Base-by-base conservation (phyloP, 2,329 filamentous ascomycete genomes). In the Macrophomina phaseolina region DNA sequence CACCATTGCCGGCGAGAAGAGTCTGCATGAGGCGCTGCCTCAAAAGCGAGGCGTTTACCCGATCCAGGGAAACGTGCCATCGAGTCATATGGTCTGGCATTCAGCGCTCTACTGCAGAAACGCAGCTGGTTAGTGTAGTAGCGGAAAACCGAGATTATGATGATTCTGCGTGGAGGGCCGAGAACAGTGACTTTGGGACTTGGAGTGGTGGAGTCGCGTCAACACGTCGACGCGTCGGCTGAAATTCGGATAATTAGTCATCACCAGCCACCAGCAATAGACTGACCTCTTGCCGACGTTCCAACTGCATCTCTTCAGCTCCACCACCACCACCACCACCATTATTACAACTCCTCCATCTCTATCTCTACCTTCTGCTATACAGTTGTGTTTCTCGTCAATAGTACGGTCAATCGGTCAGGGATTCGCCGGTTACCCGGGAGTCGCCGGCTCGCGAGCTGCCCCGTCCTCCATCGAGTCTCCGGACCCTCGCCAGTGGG, bases 381-480 rank as follows among this genome's bases (percentile, higher is more conserved):
- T 23, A 23, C 23, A 23, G 23, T 23, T 23, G 23, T 23, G 3
- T 23, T 23, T 23, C 0, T 23, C 23, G 23, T 23, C 23, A 23
- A 23, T 3, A 23, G 23, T 23, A 23, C 51, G 51, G 32, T 18
- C 32, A 53, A 32, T 53, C 51, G n/a, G 51, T 16, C 51, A 53
- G 51, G 51, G 40, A 56, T 36, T 42, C 53, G 36, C 36, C 34
- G 23, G 23, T 16, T 55, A 32, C 36, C 34, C 52, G 52, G 34
- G 52, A 38, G 52, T 55, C 36, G 52, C 53, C 53, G 53, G 36
- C 53, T 56, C 36, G 53, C 42, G 34, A 56, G 30, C 53, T 56
- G 34, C 52, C n/a, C 34, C 52, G 23, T 23, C n/a, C 3, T 12
- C 53, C 53, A 30, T 56, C 36, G 52, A 56, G 34, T 40, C 36